Evolutionary conservation across 768 basidiomycete species (phyloP), one percentile per base, ranked within the genome.

Genomic region (Hygrocybe coccinea): DNA sequence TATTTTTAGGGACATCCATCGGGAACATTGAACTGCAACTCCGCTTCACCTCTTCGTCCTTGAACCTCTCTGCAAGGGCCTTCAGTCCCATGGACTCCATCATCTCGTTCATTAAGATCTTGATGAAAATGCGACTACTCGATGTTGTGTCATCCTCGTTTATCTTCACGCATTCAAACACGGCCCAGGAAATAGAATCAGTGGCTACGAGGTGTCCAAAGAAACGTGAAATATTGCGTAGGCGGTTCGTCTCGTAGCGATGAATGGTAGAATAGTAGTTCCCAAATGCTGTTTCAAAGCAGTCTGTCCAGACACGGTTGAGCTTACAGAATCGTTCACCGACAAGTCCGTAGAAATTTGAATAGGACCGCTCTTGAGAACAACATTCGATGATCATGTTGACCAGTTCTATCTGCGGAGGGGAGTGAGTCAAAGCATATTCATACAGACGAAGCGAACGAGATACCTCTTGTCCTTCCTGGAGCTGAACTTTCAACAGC

Each of bases 351-450:
- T 95, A 99, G 78, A 97, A 98, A n/a, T 81, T 89, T 2, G 91
- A 92, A 70, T 97, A 99, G 1, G 95, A 94, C 12, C 97, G 89
- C 69, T 98, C 97, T 76, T 99, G 97, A 1, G 97, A 98, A 70
- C 97, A 98, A 88, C 97, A 99, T 65, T 98, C 95, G 70, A 99
- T 90, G 59, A 99, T 83, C 97, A 99, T 99, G 78, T 98, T 97
- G 69, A 91, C 84, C 56, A 99, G 73, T 69, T 97, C 95, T 62
- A 92, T 89, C 92, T 97, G n/a, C 35, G 45, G n/a, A 5, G 41
- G 10, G 58, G 17, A 52, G 43, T 52, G 17, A 50, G 1, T n/a
- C n/a, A 21, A 47, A 19, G 2, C 2, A n/a, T 21, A 25, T 39
- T 15, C 21, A 34, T 17, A 35, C 6, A 36, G 35, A 25, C 8